Conservation (phyloP, 441 rosid genomes). For the Flueggea neowawraea region DNA sequence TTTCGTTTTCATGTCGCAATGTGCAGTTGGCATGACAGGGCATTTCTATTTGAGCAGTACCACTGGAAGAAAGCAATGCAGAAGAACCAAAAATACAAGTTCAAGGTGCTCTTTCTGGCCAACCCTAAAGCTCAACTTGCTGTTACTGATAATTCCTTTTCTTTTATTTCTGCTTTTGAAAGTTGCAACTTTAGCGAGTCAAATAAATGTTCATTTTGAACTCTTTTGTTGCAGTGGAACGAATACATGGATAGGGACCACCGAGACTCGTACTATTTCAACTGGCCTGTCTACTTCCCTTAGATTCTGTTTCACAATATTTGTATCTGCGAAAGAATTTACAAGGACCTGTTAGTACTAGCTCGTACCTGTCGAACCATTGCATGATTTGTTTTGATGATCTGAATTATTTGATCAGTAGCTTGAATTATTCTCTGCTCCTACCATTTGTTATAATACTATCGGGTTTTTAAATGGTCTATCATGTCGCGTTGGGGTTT, state of each 20-base stretch:
- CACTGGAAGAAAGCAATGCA: conserved; percentile 84
- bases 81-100: conserved; percentile 71
- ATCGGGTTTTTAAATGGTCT: neutral
- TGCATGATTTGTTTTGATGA: too few relatives aligned
- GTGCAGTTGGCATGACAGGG: conserved; percentile 90
- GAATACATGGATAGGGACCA: conserved; percentile 48
- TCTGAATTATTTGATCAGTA: neutral
- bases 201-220: conserved; percentile 7
- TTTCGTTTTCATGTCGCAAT: conserved; percentile 8
- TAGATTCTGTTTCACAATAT: conserved; percentile 18
- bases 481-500: too few relatives aligned
- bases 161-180: neutral
- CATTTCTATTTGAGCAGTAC: conserved; percentile 77
- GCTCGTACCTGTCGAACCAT: too few relatives aligned
- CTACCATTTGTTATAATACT: neutral
- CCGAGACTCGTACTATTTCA: conserved; percentile 69
- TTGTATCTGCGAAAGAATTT: too few relatives aligned
- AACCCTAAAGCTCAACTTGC: neutral
- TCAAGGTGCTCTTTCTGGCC: conserved; percentile 42
- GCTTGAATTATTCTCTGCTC: neutral
- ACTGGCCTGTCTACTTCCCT: conserved; percentile 82
- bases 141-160: neutral
- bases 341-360: too few relatives aligned
- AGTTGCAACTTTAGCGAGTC: neutral
- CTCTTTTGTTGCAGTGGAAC: conserved; percentile 37